Percentiles rank a stretch among this genome's conserved stretches.
Evolutionary conservation across 192 early-diverging fungal genomes (phyloP).

Genomic region (Diversispora epigaea): DNA sequence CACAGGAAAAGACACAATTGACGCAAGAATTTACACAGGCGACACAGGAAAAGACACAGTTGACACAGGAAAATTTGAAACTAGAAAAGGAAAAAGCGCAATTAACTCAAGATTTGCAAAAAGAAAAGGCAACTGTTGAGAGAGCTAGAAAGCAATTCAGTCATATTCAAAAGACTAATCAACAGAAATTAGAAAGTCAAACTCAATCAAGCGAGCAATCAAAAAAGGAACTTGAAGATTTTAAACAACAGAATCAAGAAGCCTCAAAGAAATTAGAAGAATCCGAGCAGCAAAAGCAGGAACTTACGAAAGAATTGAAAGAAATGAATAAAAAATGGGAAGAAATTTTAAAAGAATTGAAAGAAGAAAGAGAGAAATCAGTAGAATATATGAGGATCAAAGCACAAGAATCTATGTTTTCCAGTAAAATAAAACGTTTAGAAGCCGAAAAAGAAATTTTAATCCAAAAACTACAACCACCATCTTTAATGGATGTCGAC

Average conservation of each 20-base stretch:
- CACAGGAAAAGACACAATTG: background rate
- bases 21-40: background rate
- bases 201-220: background rate
- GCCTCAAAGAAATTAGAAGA: background rate
- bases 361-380: background rate
- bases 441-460: background rate
- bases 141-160: background rate
- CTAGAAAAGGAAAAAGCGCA: background rate
- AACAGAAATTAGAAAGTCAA: background rate
- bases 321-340: background rate
- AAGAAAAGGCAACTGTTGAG: background rate
- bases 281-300: background rate
- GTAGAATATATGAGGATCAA: background rate
- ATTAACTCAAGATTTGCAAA: background rate
- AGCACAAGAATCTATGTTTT: slow-evolving; percentile 4
- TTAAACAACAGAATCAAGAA: background rate
- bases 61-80: background rate
- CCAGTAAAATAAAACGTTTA: background rate
- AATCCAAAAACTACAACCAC: too few relatives aligned
- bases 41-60: background rate
- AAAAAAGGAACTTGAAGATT: slow-evolving; percentile 6
- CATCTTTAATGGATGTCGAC: too few relatives aligned
- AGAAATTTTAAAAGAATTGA: background rate
- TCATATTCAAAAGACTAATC: background rate
- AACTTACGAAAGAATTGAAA: background rate